Conservation (phyloP, 2,329 filamentous ascomycete species). For the Aspergillus texensis region DNA sequence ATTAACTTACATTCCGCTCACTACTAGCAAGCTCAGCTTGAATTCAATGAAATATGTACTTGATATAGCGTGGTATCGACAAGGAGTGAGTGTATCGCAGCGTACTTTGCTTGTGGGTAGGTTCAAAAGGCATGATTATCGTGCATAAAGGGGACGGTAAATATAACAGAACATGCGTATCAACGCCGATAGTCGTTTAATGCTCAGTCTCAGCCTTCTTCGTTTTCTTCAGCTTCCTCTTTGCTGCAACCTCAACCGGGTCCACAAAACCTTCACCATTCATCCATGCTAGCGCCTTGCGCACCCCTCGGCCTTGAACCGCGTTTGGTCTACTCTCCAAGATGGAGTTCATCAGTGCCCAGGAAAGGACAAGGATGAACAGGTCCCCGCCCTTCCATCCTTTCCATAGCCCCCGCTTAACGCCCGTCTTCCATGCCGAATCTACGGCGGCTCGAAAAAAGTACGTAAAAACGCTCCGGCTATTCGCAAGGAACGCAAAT, state of each 20-base stretch:
- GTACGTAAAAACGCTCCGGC: slow-evolving; percentile 73
- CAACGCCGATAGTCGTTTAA: background rate
- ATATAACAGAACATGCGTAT: background rate
- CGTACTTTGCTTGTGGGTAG: background rate
- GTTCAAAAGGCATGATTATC: background rate
- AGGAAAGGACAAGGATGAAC: slow-evolving; percentile 75
- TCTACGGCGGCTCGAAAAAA: slow-evolving; percentile 77
- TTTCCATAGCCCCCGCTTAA: slow-evolving; percentile 85
- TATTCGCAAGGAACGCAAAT: slow-evolving; percentile 70
- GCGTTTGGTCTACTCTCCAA: slow-evolving; percentile 73
- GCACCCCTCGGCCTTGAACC: slow-evolving; percentile 66
- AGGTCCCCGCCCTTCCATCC: slow-evolving; percentile 82
- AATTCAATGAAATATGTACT: background rate
- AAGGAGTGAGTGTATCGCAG: background rate
- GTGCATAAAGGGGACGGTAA: background rate
- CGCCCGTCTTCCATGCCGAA: slow-evolving; percentile 88
- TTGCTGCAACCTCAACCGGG: slow-evolving; percentile 56
- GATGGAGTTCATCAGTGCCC: slow-evolving; percentile 76
- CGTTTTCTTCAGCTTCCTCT: slow-evolving; percentile 36
- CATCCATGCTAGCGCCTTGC: slow-evolving; percentile 74
- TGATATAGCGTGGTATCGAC: background rate
- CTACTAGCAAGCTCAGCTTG: background rate
- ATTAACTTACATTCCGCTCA: background rate
- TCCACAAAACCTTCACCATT: slow-evolving; percentile 77
- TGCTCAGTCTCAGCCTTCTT: slow-evolving; percentile 13